Evolutionary conservation across 2,329 filamentous ascomycete genomes (phyloP), one percentile per base, ranked within the genome.

Genomic region (Ceratocystis alfenasii): DNA sequence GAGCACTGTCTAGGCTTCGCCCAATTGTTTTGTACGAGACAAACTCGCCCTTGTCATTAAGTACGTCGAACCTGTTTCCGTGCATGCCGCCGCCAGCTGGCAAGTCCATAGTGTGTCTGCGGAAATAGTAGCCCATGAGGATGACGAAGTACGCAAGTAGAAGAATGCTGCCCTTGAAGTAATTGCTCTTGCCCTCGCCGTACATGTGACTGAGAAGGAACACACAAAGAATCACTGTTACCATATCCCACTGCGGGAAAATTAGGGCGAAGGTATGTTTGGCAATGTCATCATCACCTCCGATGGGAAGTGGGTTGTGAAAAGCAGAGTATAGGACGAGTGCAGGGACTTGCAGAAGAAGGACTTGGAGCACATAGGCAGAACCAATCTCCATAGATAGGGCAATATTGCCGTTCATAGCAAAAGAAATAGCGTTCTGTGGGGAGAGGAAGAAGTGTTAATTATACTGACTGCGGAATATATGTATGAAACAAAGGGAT

Each of bases 401-500:
- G 0, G 94, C 94, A 75, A 99, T 97, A 75, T 99, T 99, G 68
- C 94, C 94, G 73, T 99, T 97, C 93, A 99, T 99, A 65, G 94
- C 94, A 74, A 99, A 99, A 0, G 92, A 96, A 68, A 99, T 99
- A 74, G 93, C 94, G 76, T 99, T 99, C 86, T 91, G 36, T 10
- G 25, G 10, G 8, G 15, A 53, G 12, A 17, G 12, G 20, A 10
- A 22, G 30, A 48, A 15, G 45, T 41, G 53, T 69, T 66, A 70
- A 69, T 67, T 70, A 67, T 69, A n/a, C 25, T 25, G 25, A 53
- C 8, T 68, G 30, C 15, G 6, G 30, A 17, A 15, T 5, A 33
- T 45, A n/a, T 59, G 8, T 36, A 28, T 28, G 44, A 57, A 68
- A 69, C n/a, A 71, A 68, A 59, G 20, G 12, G 57, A 22, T 53